A percentile compares a stretch with the other conserved stretches of the same genome.
Evolutionary conservation across 2,329 filamentous ascomycete species (phyloP).

Genomic region (Leptographium galeiforme): DNA sequence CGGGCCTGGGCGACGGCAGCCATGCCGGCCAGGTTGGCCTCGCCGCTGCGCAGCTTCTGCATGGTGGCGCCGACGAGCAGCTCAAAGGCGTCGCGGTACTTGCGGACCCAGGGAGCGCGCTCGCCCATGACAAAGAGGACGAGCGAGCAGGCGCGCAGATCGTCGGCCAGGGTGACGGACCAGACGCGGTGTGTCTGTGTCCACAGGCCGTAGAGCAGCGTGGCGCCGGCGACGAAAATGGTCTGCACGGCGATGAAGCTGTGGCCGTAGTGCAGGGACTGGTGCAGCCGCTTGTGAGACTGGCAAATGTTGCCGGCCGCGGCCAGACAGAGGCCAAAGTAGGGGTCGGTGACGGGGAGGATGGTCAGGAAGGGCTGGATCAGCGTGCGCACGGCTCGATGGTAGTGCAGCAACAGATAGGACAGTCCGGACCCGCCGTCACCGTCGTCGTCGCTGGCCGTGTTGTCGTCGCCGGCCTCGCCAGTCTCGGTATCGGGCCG

Average conservation of each 20-base stretch:
- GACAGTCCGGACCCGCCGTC: constrained; percentile 14
- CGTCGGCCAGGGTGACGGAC: constrained; percentile 33
- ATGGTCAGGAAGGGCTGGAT: constrained; percentile 36
- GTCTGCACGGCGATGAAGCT: constrained; percentile 29
- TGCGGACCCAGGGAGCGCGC: constrained; percentile 31
- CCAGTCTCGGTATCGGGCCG: constrained; percentile 17
- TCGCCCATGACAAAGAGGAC: constrained; percentile 37
- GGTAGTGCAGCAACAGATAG: constrained; percentile 35
- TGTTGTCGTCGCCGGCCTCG: constrained; percentile 13
- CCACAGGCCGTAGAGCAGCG: constrained; percentile 24
- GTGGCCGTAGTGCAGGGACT: constrained; percentile 25
- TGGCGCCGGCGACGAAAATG: constrained; percentile 27
- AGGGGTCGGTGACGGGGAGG: constrained; percentile 29
- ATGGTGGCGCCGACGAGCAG: constrained; percentile 30
- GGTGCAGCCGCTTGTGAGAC: constrained; percentile 27
- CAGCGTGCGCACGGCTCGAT: constrained; percentile 33
- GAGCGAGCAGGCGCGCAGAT: constrained; percentile 33
- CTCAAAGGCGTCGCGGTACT: constrained; percentile 33
- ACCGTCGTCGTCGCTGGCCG: constrained; percentile 13
- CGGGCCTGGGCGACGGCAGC: background rate
- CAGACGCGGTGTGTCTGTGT: constrained; percentile 30
- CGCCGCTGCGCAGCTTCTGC: constrained; percentile 16
- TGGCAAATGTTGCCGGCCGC: constrained; percentile 28
- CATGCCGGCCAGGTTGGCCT: background rate
- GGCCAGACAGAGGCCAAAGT: constrained; percentile 27